Conservation (phyloP, 2,329 filamentous ascomycete species). For the Alternaria longipes region DNA sequence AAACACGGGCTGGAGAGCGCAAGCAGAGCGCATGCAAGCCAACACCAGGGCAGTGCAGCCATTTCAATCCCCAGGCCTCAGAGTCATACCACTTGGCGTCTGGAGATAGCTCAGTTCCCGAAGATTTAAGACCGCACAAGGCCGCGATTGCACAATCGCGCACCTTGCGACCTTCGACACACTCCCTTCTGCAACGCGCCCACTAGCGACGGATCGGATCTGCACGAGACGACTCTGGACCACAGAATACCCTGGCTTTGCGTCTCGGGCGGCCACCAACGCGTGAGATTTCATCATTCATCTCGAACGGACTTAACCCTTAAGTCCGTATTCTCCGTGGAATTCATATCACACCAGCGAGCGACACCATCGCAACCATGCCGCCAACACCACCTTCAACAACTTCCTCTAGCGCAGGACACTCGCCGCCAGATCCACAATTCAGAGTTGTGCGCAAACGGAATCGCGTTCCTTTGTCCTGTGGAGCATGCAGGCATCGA, state of each 20-base stretch:
- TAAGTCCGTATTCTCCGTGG: conserved; percentile 30
- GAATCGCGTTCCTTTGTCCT: conserved; percentile 91
- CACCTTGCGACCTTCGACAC: conserved; percentile 27
- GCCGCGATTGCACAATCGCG: conserved; percentile 24
- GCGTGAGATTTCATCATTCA: conserved; percentile 13
- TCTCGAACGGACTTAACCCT: conserved; percentile 33
- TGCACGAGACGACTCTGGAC: conserved; percentile 14
- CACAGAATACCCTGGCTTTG: not conserved
- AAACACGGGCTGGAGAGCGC: conserved; percentile 1
- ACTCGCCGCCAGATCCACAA: conserved; percentile 86
- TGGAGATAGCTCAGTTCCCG: conserved; percentile 43
- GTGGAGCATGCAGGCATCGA: conserved; percentile 87
- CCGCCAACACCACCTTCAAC: conserved; percentile 81
- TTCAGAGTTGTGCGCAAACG: conserved; percentile 90
- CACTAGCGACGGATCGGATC: conserved; percentile 13
- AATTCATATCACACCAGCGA: conserved; percentile 5
- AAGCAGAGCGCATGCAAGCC: conserved; percentile 18
- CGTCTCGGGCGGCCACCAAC: conserved; percentile 13
- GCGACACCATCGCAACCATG: conserved; percentile 58
- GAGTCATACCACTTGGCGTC: conserved; percentile 22
- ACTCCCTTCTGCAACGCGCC: conserved; percentile 13
- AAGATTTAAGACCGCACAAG: conserved; percentile 41
- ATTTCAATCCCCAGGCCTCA: conserved; percentile 25
- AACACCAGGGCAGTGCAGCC: conserved; percentile 21
- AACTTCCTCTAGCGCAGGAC: conserved; percentile 76